These are phyloP conservation scores for Saussurea involucrata DNA, from an alignment of 129 eudicot species.

Conservation along the genomic window DNA sequence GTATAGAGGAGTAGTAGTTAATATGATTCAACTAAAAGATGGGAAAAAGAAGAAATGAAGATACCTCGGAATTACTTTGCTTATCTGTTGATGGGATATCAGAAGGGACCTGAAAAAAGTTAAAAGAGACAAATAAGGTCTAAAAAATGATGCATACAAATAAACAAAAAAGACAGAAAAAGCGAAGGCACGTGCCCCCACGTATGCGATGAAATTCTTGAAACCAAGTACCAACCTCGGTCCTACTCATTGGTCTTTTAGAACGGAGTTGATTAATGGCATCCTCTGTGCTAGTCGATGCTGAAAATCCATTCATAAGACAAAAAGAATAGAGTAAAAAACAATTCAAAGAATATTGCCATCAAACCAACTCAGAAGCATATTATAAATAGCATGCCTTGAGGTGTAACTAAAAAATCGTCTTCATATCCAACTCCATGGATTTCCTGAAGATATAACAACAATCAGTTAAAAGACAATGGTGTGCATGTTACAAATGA, in stretches of 20 bases:
- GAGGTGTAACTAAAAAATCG: constrained; percentile 44
- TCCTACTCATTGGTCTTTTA: constrained; percentile 76
- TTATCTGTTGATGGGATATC: constrained; percentile 63
- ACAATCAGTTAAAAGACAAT: constrained; percentile 1
- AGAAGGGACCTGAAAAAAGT: constrained; percentile 70
- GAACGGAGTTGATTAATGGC: constrained; percentile 80
- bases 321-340: neutral
- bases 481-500: constrained; percentile 3
- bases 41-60: neutral
- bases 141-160: neutral
- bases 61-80: constrained; percentile 64
- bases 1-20: neutral
- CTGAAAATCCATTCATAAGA: constrained; percentile 35
- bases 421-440: constrained; percentile 59
- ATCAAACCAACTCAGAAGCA: neutral
- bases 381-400: constrained; percentile 32
- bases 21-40: neutral
- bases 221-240: constrained; percentile 50
- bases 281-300: constrained; percentile 72
- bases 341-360: neutral
- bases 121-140: neutral
- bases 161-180: neutral
- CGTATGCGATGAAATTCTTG: neutral
- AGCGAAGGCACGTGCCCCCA: neutral
- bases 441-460: constrained; percentile 47